Base-by-base conservation (phyloP, 192 early-diverging fungal species). In the Podila verticillata region DNA sequence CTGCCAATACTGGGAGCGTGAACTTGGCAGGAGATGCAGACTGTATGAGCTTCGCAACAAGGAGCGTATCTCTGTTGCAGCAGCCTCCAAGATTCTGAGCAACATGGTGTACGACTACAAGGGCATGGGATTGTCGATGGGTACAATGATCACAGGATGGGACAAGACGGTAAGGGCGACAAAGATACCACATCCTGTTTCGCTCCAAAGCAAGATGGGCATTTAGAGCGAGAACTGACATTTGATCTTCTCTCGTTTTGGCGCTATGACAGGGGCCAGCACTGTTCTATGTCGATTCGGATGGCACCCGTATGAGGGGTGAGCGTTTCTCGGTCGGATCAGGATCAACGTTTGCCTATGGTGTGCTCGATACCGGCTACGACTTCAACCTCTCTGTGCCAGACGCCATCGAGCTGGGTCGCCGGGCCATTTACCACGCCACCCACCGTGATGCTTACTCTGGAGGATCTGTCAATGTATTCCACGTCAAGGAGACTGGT, bases 81-180 rank as follows among this genome's bases (percentile, higher is more conserved):
- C 96, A 2, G 98, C 98, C 10, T 98, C 96, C 36, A 99, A 99
- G 84, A 82, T 99, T 54, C 82, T 99, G 63, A 89, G 91, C 63
- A 99, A 99, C 87, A 95, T 98, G 91, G 96, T 99, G 8, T 96
- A 96, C 75, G 83, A 92, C 58, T 99, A 98, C 91, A 99, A 98
- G 81, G 96, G 98, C 69, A 98, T 98, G 95, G 98, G 96, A 13
- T 82, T 99, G 68, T 98, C 96, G 26, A 99, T 99, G 98, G 98
- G 98, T 34, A 98, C 97, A 28, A 99, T 99, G 98, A 89, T 99
- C 47, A 92, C 93, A 58, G 98, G 98, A 63, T 99, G 97, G 97
- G 97, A 99, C 70, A 96, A 96, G 85, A 93, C 87, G 12, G 92
- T 92, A 87, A 65, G 80, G 83, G 68, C 56, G 12, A 60, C 20